phyloP scores from a whole-genome alignment of 78 protist species.

The Polysphondylium violaceum region DNA sequence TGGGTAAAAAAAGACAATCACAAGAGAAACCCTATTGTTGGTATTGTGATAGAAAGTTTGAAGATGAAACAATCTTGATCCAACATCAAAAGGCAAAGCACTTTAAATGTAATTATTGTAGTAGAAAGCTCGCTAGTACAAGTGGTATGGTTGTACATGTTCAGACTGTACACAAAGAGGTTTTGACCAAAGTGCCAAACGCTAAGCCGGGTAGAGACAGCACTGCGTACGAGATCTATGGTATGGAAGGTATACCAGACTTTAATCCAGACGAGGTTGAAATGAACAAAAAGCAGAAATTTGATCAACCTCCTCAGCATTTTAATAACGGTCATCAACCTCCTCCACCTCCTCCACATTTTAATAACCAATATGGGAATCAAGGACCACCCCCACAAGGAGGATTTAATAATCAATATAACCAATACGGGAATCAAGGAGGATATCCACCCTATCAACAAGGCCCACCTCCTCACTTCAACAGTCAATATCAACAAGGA shows the following conservation, averaged over 20 bases:
- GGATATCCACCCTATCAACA: too few relatives aligned
- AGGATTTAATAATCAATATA: not conserved
- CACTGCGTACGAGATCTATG: constrained; percentile 83
- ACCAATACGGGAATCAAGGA: too few relatives aligned
- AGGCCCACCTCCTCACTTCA: too few relatives aligned
- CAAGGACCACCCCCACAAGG: not conserved
- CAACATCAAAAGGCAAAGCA: constrained; percentile 94
- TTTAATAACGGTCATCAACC: not conserved
- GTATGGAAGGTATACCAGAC: constrained; percentile 94
- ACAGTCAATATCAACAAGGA: too few relatives aligned
- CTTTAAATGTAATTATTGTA: constrained; percentile 89
- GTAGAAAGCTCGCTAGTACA: constrained; percentile 80
- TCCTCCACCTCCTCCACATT: not conserved
- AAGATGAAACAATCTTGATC: constrained; percentile 88
- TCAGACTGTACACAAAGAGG: constrained; percentile 89
- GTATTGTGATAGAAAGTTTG: constrained; percentile 93
- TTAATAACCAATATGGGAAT: not conserved
- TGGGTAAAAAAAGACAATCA: constrained; percentile 74
- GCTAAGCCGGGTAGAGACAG: constrained; percentile 89
- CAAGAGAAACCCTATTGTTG: constrained; percentile 81
- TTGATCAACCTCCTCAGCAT: not conserved
- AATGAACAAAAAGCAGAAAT: not conserved
- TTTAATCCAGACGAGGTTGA: constrained; percentile 33
- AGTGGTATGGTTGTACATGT: constrained; percentile 89
- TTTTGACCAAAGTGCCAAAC: constrained; percentile 82